These are phyloP conservation scores for Wickerhamiella parazyma DNA, from an alignment of 805 yeast genomes.

Conservation along the genomic window DNA sequence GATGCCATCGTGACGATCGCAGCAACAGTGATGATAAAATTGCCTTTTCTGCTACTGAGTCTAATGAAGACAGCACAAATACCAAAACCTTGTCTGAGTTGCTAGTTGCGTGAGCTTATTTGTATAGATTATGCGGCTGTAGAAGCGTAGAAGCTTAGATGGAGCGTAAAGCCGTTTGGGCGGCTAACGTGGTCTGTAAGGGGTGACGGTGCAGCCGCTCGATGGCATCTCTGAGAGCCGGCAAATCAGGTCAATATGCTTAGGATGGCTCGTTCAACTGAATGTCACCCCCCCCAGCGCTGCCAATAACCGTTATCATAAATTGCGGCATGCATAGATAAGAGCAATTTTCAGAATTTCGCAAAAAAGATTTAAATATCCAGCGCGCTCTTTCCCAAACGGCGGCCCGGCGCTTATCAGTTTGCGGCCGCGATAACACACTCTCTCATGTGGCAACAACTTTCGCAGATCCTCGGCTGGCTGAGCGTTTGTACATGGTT, in stretches of 20 bases:
- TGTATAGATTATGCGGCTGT: no score
- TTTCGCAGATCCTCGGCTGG: constrained; percentile 19
- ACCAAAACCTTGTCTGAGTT: constrained; percentile 22
- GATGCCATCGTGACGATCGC: background rate
- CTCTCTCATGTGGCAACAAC: constrained; percentile 9
- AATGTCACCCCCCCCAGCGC: no score
- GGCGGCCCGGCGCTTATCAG: constrained; percentile 1
- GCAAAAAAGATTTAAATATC: no score
- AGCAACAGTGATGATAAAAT: constrained; percentile 19
- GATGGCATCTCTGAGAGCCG: no score
- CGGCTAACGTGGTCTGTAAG: no score
- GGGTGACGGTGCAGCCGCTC: no score
- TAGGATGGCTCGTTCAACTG: no score
- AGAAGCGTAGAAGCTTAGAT: no score
- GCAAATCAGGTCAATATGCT: no score
- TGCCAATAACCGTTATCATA: background rate
- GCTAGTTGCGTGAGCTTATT: background rate
- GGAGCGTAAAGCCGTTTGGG: no score
- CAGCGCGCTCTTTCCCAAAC: no score
- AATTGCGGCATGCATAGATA: background rate
- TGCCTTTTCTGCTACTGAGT: constrained; percentile 25
- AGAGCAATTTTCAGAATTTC: background rate
- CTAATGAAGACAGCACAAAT: constrained; percentile 19
- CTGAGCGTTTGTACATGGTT: constrained; percentile 48
- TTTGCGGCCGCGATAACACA: background rate